Conservation (phyloP, 257 asterid species). For the Eustoma russellianum region DNA sequence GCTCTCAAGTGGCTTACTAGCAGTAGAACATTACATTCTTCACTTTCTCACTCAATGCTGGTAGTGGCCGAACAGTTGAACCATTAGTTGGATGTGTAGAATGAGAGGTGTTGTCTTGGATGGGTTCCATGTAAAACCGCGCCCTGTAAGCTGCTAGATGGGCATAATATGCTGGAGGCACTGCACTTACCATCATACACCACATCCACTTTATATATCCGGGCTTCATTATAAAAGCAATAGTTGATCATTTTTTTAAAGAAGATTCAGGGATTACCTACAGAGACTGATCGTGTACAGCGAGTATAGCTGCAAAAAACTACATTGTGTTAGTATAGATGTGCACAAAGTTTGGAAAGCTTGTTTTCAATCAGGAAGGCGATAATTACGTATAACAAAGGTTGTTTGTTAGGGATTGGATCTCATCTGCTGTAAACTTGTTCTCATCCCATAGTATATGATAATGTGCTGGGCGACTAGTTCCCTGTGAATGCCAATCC, state of each 20-base stretch:
- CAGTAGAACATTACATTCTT: constrained; percentile 27
- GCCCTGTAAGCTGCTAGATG: constrained; percentile 28
- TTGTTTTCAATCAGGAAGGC: neutral
- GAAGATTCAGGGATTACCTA: constrained; percentile 11
- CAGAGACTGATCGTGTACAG: constrained; percentile 29
- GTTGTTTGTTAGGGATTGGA: constrained; percentile 25
- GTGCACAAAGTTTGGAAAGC: too few species aligned
- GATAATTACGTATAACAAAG: constrained; percentile 24
- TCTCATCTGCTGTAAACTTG: constrained; percentile 23
- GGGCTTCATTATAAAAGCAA: neutral
- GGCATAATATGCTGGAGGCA: constrained; percentile 32
- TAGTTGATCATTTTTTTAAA: neutral
- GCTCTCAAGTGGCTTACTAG: neutral
- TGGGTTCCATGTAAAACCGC: constrained; percentile 21
- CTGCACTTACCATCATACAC: constrained; percentile 10
- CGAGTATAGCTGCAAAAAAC: constrained; percentile 18
- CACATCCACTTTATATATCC: neutral
- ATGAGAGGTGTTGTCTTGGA: constrained; percentile 9
- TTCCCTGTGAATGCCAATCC: constrained; percentile 16
- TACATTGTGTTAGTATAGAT: neutral
- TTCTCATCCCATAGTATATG: constrained; percentile 33
- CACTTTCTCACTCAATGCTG: constrained; percentile 22
- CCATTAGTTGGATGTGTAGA: neutral
- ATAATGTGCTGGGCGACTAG: constrained; percentile 30
- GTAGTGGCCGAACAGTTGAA: constrained; percentile 20